Evolutionary conservation across 345 rosid species (phyloP).

Genomic region (Sisymbrium irio): DNA sequence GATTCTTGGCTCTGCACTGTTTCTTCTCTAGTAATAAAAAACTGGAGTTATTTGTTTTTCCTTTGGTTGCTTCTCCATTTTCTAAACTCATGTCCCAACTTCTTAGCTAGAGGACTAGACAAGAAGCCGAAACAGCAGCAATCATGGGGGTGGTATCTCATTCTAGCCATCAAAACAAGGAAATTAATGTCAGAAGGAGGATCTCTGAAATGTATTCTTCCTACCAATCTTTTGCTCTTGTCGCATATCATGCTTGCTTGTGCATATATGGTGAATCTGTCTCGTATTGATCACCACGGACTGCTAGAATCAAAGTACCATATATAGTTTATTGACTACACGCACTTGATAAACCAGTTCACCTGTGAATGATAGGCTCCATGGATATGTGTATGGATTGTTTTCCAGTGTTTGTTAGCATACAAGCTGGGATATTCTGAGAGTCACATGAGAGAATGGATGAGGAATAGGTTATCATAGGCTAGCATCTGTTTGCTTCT

Average conservation of each 20-base stretch:
- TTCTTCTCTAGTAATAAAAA: neutral
- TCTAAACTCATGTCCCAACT: neutral
- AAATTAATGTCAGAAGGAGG: slow-evolving; percentile 66
- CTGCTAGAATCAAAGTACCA: neutral
- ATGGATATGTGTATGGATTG: neutral
- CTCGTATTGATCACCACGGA: neutral
- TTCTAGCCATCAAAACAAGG: slow-evolving; percentile 57
- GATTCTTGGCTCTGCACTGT: neutral
- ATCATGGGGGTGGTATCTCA: slow-evolving; percentile 48
- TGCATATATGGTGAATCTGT: neutral
- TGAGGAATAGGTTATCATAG: neutral
- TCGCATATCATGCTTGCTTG: neutral
- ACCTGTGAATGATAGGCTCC: neutral
- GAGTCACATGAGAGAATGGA: neutral
- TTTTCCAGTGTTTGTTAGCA: neutral
- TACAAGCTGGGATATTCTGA: neutral
- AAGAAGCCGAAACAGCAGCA: slow-evolving; percentile 6
- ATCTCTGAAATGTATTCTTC: slow-evolving; percentile 63
- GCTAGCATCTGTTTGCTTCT: neutral
- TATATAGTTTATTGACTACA: neutral
- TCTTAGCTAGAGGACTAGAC: slow-evolving; percentile 2
- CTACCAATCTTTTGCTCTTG: neutral
- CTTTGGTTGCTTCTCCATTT: neutral
- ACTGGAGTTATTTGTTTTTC: neutral
- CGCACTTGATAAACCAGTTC: neutral